Conservation (phyloP, 1,139 yeast genomes). For the Suzukiozyma palmioleophila region DNA sequence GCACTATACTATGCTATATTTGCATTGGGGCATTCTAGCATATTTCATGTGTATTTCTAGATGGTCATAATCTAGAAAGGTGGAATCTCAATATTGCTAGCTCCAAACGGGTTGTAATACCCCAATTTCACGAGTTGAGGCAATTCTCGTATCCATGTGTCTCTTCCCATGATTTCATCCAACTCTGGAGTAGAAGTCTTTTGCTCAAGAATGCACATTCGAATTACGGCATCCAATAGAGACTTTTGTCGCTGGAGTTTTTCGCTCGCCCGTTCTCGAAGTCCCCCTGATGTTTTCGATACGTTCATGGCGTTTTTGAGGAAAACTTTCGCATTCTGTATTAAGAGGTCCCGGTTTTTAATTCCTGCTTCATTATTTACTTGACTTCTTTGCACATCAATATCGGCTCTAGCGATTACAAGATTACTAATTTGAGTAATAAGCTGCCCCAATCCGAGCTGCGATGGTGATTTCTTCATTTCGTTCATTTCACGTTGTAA, state of each 20-base stretch:
- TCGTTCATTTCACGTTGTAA: conserved; percentile 16
- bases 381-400: conserved; percentile 47
- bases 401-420: conserved; percentile 47
- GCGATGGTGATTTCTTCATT: conserved; percentile 16
- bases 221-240: conserved; percentile 40
- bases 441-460: conserved; percentile 29
- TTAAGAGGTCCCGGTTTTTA: conserved; percentile 24
- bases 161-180: conserved; percentile 32
- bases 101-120: conserved; percentile 23
- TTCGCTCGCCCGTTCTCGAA: conserved; percentile 44
- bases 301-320: conserved; percentile 45
- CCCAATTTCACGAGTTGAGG: conserved; percentile 24
- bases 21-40: too few relatives aligned
- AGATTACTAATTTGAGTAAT: conserved; percentile 41
- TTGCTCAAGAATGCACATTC: conserved; percentile 44
- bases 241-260: conserved; percentile 39
- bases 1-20: too few relatives aligned
- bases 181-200: conserved; percentile 32
- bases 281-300: conserved; percentile 46
- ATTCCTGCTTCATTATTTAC: conserved; percentile 27
- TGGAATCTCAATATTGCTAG: conserved; percentile 3
- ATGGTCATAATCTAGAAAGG: neutral
- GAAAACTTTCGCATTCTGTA: conserved; percentile 36
- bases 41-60: too few relatives aligned
- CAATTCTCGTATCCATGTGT: conserved; percentile 30